Conservation (phyloP, 2,329 filamentous ascomycete species). For the Phyllosticta ampelicida region DNA sequence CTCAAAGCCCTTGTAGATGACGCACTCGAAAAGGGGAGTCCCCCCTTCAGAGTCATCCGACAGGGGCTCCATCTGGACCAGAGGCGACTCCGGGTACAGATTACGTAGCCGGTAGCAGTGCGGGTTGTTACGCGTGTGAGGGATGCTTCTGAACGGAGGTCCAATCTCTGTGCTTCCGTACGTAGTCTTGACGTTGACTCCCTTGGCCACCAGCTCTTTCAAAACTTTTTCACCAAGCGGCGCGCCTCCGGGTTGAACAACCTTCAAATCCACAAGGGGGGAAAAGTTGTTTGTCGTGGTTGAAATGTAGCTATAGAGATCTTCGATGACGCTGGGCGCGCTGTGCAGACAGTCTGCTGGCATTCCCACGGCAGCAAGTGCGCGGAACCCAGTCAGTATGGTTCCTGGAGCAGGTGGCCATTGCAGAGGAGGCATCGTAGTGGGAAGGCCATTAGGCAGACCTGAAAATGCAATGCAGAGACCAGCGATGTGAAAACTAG, state of each 20-base stretch:
- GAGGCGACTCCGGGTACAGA: constrained; percentile 8
- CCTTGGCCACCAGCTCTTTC: constrained; percentile 15
- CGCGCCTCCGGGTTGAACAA: constrained; percentile 24
- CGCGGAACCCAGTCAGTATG: constrained; percentile 14
- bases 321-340: constrained; percentile 22
- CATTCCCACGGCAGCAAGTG: constrained; percentile 13
- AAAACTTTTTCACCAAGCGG: constrained; percentile 18
- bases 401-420: constrained; percentile 20
- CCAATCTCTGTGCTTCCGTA: constrained; percentile 26
- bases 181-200: constrained; percentile 24
- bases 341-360: constrained; percentile 22
- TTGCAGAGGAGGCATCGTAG: constrained; percentile 21
- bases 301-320: constrained; percentile 20
- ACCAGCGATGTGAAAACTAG: constrained; percentile 15
- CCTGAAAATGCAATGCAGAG: constrained; percentile 21
- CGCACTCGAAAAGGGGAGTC: constrained; percentile 20
- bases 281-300: constrained; percentile 17
- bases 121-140: constrained; percentile 17
- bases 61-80: constrained; percentile 19
- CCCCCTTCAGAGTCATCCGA: constrained; percentile 10
- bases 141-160: constrained; percentile 21
- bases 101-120: constrained; percentile 19
- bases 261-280: constrained; percentile 18
- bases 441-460: constrained; percentile 21
- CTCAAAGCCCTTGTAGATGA: constrained; percentile 22